Evolutionary conservation across 2,329 filamentous ascomycete species (phyloP), one percentile per base, ranked within the genome.

Genomic region (Colletotrichum viniferum): DNA sequence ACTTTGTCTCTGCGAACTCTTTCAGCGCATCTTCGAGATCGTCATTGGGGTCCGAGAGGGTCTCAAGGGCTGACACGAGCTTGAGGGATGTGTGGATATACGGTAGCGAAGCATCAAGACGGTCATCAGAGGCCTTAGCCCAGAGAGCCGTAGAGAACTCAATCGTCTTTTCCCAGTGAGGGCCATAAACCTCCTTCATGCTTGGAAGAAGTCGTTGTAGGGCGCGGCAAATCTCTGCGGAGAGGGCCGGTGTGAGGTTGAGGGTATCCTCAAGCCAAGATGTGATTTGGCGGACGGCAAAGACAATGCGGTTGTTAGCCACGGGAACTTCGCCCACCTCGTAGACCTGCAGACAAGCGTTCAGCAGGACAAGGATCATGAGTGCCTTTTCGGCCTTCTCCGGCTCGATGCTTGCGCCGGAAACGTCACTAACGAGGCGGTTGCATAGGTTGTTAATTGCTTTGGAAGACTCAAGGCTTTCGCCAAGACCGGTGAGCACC

Each of bases 161-260:
- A 21, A 95, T 84, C 0, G 89, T 84, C 63, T 90, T 90, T 66
- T 93, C 90, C 97, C 97, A 99, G 81, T 98, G 95, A 0, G 94
- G 91, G 1, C 96, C 97, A 79, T 98, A 98, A 1, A 98, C 92
- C 62, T 96, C 94, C 74, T 92, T 90, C 79, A 98, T 93, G 55
- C 90, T 90, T 3, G 95, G 94, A 0, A 98, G 84, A 5, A 98
- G 85, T 5, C 87, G 84, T 3, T 90, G 85, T 69, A 95, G 80
- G 76, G 87, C 88, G 79, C 92, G 85, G 81, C 92, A 90, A 77
- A 89, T 84, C 85, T 91, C 85, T 34, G 88, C 81, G 76, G 86
- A 82, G n/a, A 90, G 77, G 70, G 84, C 82, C n/a, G 83, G 80
- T 26, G 87, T 84, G 3, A 90, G 75, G 2, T 84, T 83, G 18